Base-by-base conservation (phyloP, 2,329 filamentous ascomycete genomes). In the Talaromyces sp. region DNA sequence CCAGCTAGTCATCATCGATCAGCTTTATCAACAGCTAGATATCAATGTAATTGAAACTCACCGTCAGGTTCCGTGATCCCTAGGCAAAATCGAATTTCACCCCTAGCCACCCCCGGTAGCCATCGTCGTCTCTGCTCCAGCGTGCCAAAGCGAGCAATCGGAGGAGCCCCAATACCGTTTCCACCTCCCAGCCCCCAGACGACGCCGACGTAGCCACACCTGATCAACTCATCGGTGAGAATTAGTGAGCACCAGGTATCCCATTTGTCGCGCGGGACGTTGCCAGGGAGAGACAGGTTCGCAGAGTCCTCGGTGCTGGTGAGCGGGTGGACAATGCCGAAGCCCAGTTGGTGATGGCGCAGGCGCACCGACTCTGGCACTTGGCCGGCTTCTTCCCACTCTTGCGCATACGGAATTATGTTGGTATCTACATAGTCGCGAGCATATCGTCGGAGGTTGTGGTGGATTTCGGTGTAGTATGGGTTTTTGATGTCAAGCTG, bases 31-130 rank as follows among this genome's bases (percentile, higher is more conserved):
- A 50, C 50, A 3, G 42, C 23, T n/a, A 16, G 12, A 60, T 5
- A 7, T 28, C 53, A 23, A 23, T 23, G 23, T 66, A 70, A 64
- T 9, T 10, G 2, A 9, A 2, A 27, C 44, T 71, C 74, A 77
- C 82, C 83, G 70, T 79, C 80, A 0, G 87, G 86, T 70, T 89
- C 87, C 2, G 87, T 89, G 62, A 89, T 85, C 1, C 85, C 86
- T 10, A 89, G 73, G 68, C 85, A 88, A 68, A 89, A 88, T 59
- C 82, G 81, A 5, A 85, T 83, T 61, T 84, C 79, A 65, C 86
- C 85, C 7, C 73, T 79, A 51, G 87, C 85, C 34, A 89, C 76
- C 0, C 80, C 81, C 0, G 85, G 85, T 10, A 89, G 74, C 81
- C 84, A 89, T 51, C 78, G 78, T 18, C 69, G 72, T 70, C 85